These are phyloP conservation scores for Russula lepida DNA, from an alignment of 768 basidiomycete species.

Conservation along the genomic window DNA sequence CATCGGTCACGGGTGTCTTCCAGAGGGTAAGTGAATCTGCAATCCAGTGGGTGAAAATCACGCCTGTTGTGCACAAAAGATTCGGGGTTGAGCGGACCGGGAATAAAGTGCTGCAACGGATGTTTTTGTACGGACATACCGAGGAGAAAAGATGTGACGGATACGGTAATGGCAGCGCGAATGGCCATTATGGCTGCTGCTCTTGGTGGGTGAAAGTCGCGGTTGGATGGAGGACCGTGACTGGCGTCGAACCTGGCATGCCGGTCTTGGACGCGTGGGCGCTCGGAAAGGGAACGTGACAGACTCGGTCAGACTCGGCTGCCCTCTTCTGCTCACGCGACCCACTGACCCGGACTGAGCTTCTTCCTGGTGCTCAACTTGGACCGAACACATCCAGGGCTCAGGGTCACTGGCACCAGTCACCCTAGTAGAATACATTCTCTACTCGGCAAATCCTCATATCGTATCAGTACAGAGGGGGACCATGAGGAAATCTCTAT, in stretches of 20 bases:
- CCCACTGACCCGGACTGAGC: too few species aligned
- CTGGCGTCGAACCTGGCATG: not conserved
- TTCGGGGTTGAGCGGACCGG: slow-evolving; percentile 5
- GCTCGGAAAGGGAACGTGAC: slow-evolving; percentile 1
- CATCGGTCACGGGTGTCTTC: slow-evolving; percentile 79
- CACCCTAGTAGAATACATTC: not conserved
- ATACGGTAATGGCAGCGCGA: slow-evolving; percentile 66
- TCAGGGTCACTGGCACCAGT: not conserved
- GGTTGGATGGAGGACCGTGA: not conserved
- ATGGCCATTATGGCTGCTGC: slow-evolving; percentile 36
- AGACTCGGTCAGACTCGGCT: not conserved
- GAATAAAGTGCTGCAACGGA: not conserved
- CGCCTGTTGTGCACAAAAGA: slow-evolving; percentile 36
- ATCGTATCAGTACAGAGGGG: too few species aligned
- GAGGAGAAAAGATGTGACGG: slow-evolving; percentile 70
- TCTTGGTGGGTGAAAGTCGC: not conserved
- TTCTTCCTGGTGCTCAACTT: not conserved
- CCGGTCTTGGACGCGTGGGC: not conserved
- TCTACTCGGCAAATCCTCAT: not conserved
- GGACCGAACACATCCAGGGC: not conserved
- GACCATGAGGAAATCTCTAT: not conserved
- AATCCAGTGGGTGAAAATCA: slow-evolving; percentile 85
- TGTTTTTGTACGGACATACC: slow-evolving; percentile 35
- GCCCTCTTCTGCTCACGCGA: too few species aligned
- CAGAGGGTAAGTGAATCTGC: slow-evolving; percentile 87